Base-by-base conservation (phyloP, 192 early-diverging fungal genomes). In the Funneliformis mosseae region DNA sequence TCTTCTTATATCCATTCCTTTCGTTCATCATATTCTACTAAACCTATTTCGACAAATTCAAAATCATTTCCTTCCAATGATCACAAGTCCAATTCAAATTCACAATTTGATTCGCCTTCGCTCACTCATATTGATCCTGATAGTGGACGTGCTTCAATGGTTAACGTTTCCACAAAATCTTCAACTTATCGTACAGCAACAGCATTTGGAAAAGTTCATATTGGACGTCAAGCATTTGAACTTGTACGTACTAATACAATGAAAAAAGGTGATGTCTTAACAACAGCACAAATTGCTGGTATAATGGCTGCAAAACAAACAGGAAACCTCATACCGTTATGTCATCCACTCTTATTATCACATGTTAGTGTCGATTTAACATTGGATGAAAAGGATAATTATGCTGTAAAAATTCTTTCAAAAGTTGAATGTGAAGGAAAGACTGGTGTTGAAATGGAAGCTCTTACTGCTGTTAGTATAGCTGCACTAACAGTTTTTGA, bases 391-490 rank as follows among this genome's bases (percentile, higher is more conserved):
- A 80, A 72, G 6, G 41, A 63, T 3, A 79, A 83, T 23, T 85
- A 87, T 43, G 76, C 81, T 21, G 94, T 97, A 5, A 87, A 93
- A 46, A 92, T 96, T 48, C 87, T 89, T 80, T 87, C 94, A 0
- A 74, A 76, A 8, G 95, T 94, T 0, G 90, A 90, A 48, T 95
- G 94, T 78, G 87, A 86, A 55, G 96, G 95, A 10, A 90, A 92
- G 59, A 98, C 97, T 6, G 97, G 97, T 33, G 95, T 95, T 0
- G 95, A 96, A 79, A 95, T 95, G 94, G 94, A 96, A 77, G 94
- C 94, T 11, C 84, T 92, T 79, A 93, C 91, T 1, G 95, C 95
- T 0, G 94, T 92, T 1, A 94, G 93, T 10, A 25, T 69, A 55
- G 25, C 42, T 27, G 72, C 46, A 14, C n/a, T 74, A 25, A 50